Evolutionary conservation across 106 monocot genomes (phyloP).

Genomic region (Iris macrosiphon): DNA sequence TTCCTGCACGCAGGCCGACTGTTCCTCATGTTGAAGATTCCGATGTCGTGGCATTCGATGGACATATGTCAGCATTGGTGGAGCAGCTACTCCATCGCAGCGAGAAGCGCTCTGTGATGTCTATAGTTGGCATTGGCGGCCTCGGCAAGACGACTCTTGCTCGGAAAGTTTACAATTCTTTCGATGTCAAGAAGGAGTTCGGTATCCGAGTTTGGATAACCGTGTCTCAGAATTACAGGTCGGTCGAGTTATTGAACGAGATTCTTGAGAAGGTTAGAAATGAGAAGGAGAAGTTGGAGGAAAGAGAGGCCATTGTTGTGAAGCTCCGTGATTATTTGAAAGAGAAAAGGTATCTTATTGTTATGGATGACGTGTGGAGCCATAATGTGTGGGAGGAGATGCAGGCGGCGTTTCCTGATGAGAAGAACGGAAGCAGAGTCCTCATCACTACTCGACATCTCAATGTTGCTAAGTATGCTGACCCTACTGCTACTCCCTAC

Average conservation of each 20-base stretch:
- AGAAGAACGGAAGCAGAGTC: slow-evolving; percentile 12
- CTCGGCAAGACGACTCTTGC: slow-evolving; percentile 45
- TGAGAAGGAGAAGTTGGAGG: too few species aligned
- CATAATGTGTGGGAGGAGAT: slow-evolving; percentile 5
- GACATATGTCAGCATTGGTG: slow-evolving; percentile 3
- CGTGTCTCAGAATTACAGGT: slow-evolving; percentile 15
- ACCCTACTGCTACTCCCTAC: too few species aligned
- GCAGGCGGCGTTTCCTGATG: neutral
- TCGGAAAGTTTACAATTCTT: slow-evolving; percentile 13
- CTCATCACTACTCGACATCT: too few species aligned
- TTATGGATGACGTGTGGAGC: slow-evolving; percentile 24
- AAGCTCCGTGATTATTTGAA: slow-evolving; percentile 5
- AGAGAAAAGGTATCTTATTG: slow-evolving; percentile 17
- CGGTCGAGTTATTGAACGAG: slow-evolving; percentile 9
- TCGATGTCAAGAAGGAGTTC: slow-evolving; percentile 3
- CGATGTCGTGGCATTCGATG: slow-evolving; percentile 8
- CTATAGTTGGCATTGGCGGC: slow-evolving; percentile 32
- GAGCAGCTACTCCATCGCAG: slow-evolving; percentile 8
- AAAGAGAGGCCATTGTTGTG: neutral
- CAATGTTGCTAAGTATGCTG: too few species aligned
- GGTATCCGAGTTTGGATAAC: slow-evolving; percentile 17
- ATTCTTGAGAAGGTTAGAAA: slow-evolving; percentile 11
- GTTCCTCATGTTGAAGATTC: slow-evolving; percentile 5
- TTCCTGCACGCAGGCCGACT: too few species aligned
- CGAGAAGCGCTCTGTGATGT: slow-evolving; percentile 13